A percentile compares a stretch with the other conserved stretches of the same genome.
Evolutionary conservation across 2,329 filamentous ascomycete genomes (phyloP).

Genomic region (Metarhizium robertsii): DNA sequence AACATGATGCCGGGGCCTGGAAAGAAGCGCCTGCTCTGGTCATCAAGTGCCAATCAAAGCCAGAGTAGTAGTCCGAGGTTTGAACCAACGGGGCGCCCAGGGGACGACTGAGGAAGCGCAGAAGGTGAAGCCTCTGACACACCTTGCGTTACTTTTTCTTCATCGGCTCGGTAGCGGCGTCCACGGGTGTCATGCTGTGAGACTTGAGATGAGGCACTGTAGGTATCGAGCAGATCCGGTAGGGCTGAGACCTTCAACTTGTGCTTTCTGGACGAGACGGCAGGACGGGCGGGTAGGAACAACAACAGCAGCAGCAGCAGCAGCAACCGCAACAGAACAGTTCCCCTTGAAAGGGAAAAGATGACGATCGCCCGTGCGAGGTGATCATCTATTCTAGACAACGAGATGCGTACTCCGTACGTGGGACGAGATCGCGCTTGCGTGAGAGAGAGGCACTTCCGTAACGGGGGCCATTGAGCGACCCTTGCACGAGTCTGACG

Average conservation of each 20-base stretch:
- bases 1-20: background rate
- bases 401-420: slow-evolving; percentile 1
- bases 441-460: background rate
- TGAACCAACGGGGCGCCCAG: no score
- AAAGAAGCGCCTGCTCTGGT: no score
- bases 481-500: background rate
- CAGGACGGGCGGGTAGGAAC: background rate
- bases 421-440: slow-evolving; percentile 8
- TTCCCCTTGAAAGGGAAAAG: background rate
- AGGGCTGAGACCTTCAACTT: slow-evolving; percentile 9
- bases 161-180: slow-evolving; percentile 4
- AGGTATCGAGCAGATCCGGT: slow-evolving; percentile 6
- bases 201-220: slow-evolving; percentile 8
- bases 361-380: slow-evolving; percentile 8
- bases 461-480: background rate
- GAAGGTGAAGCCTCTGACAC: background rate
- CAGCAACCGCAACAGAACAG: background rate
- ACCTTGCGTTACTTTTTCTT: background rate
- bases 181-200: slow-evolving; percentile 8
- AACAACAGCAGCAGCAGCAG: no score
- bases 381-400: slow-evolving; percentile 6
- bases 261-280: slow-evolving; percentile 1
- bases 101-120: background rate
- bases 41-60: no score
- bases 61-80: no score